phyloP scores from a whole-genome alignment of 148 eudicot genomes.

The Pharnaceum exiguum region DNA sequence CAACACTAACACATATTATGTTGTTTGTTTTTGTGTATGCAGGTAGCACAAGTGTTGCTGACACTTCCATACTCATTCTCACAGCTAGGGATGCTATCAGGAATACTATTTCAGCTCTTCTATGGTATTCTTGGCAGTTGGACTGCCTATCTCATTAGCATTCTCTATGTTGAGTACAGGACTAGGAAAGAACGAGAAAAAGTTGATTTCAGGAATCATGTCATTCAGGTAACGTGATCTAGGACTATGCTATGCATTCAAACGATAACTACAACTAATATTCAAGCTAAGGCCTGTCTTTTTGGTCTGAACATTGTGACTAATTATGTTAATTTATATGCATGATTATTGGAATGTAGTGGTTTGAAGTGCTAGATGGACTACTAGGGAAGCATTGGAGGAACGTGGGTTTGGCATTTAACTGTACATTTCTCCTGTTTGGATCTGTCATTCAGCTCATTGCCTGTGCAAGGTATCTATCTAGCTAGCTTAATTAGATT shows the following conservation, averaged over 20 bases:
- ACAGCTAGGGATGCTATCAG: conserved; percentile 85
- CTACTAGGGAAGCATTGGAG: conserved; percentile 92
- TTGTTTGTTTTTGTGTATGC: background rate
- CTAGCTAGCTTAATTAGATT: background rate
- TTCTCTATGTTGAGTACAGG: conserved; percentile 87
- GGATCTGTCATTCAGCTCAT: conserved; percentile 97
- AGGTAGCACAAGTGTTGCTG: conserved; percentile 94
- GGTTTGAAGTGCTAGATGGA: conserved; percentile 98
- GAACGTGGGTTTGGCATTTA: conserved; percentile 93
- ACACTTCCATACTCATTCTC: conserved; percentile 97
- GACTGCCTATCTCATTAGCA: conserved; percentile 91
- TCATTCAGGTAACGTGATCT: conserved; percentile 62
- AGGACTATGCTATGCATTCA: too few species aligned
- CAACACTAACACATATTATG: background rate
- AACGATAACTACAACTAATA: too few species aligned
- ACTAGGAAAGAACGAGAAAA: conserved; percentile 92
- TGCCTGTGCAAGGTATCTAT: conserved; percentile 82
- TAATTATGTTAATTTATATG: background rate
- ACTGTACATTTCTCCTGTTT: conserved; percentile 88
- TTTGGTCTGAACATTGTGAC: too few species aligned
- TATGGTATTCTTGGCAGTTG: conserved; percentile 89
- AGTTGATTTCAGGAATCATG: conserved; percentile 90
- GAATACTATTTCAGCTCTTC: conserved; percentile 71
- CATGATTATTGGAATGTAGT: conserved; percentile 31
- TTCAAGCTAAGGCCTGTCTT: too few species aligned